Evolutionary conservation across 2,329 filamentous ascomycete genomes (phyloP), one percentile per base, ranked within the genome.

Genomic region (Pseudohalonectria lignicola): DNA sequence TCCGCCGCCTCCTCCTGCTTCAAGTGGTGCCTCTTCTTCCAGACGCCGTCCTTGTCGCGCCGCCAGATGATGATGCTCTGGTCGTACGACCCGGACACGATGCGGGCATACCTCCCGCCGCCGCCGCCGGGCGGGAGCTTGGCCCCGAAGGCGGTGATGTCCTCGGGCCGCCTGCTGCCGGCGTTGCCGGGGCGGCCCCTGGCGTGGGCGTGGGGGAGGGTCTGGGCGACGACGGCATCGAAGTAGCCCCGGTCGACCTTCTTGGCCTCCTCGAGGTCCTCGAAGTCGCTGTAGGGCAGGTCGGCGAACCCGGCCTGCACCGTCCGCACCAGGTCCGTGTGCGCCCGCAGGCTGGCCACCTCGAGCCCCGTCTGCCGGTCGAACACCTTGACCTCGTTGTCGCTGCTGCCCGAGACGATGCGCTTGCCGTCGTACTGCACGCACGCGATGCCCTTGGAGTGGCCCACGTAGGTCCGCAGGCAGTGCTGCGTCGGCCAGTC

Each of bases 31-130:
- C 78, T 77, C 39, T 80, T 76, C 47, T 79, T 79, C 88, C 92
- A 96, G 19, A 83, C 75, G 3, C 88, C 88, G 47, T 92, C 79
- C 46, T 78, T 75, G 46, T 93, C 83, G 43, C 86, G 80, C 48
- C 84, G 82, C 92, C 92, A 98, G 40, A 98, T 85, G 47, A 95
- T 88, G 48, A 98, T 86, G 10, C 79, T 88, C 61, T 94, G 86
- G 49, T 98, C 92, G 49, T 98, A 98, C 1, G 87, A 94, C 3
- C 92, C 92, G 6, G 88, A 95, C 4, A 98, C 86, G 42, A 98
- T 98, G n/a, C 88, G 80, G 9, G 83, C 86, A 66, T 90, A 95
- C 47, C 73, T 79, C 51, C 86, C 86, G 19, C 90, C 87, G 29
- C 90, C 90, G 18, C 90, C 88, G 11, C 90, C 90, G 0, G 90